Evolutionary conservation across 257 asterid genomes (phyloP).

Genomic region (Gentiana straminea): DNA sequence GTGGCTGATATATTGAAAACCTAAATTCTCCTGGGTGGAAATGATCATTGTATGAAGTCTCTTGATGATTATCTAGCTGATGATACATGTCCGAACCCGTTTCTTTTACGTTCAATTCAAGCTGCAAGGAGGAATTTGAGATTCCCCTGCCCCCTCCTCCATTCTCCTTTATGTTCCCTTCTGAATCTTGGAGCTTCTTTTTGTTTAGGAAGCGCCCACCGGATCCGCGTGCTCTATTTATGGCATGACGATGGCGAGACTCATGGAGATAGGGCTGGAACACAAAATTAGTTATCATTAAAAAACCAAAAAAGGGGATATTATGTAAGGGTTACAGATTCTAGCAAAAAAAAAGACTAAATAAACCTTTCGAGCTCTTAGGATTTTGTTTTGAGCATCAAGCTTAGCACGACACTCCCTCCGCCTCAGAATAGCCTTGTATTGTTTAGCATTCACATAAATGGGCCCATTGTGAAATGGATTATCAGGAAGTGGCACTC

Average conservation of each 20-base stretch:
- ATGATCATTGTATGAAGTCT: neutral
- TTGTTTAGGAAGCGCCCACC: conserved; percentile 81
- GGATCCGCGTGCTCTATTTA: conserved; percentile 71
- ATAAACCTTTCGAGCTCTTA: conserved; percentile 47
- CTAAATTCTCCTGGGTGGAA: conserved; percentile 8
- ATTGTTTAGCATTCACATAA: conserved; percentile 71
- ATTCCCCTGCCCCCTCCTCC: too few relatives aligned
- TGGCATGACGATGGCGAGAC: conserved; percentile 86
- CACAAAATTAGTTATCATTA: neutral
- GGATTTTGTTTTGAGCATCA: conserved; percentile 47
- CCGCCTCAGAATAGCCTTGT: conserved; percentile 68
- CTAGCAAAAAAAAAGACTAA: too few relatives aligned
- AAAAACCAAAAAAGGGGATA: too few relatives aligned
- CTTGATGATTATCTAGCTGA: conserved; percentile 8
- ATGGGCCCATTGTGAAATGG: conserved; percentile 43
- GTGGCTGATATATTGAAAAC: conserved; percentile 10
- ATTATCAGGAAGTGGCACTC: conserved; percentile 58
- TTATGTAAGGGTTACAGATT: too few relatives aligned
- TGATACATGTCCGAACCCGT: conserved; percentile 2
- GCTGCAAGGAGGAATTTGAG: conserved; percentile 1
- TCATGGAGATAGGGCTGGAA: conserved; percentile 95
- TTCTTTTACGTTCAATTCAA: conserved; percentile 3
- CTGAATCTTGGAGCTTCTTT: conserved; percentile 33
- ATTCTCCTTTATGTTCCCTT: neutral
- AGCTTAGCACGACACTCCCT: conserved; percentile 65